These are phyloP conservation scores for Penicillium brevicompactum DNA, from an alignment of 2,329 filamentous ascomycete genomes.

Conservation along the genomic window DNA sequence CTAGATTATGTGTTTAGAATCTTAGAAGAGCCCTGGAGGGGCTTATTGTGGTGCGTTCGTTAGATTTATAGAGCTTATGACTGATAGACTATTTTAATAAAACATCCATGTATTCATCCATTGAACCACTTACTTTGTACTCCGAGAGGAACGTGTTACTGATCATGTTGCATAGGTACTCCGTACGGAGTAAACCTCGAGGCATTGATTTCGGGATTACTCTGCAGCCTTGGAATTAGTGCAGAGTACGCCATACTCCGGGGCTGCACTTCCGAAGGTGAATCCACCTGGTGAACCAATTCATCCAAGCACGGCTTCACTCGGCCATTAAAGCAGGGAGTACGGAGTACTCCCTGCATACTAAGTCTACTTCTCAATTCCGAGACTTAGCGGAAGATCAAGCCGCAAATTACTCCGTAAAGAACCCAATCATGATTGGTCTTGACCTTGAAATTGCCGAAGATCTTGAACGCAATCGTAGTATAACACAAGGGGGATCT, in stretches of 20 bases:
- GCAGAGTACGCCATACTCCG: no score
- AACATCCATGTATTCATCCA: not conserved
- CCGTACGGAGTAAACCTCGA: not conserved
- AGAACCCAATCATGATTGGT: not conserved
- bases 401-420: not conserved
- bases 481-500: not conserved
- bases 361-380: no score
- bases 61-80: conserved; percentile 4
- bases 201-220: no score
- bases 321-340: no score
- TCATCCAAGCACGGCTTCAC: no score
- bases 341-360: no score
- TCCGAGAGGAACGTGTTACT: no score
- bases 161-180: no score
- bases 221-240: no score
- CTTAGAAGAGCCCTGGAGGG: not conserved
- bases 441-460: not conserved
- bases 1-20: not conserved
- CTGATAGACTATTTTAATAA: conserved; percentile 3
- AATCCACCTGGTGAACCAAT: not conserved
- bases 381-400: not conserved
- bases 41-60: not conserved
- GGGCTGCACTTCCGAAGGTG: not conserved
- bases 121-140: no score
- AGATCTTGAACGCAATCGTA: not conserved